Evolutionary conservation across 164 flowering plant genomes (phyloP).

Genomic region (Annona squamosa): DNA sequence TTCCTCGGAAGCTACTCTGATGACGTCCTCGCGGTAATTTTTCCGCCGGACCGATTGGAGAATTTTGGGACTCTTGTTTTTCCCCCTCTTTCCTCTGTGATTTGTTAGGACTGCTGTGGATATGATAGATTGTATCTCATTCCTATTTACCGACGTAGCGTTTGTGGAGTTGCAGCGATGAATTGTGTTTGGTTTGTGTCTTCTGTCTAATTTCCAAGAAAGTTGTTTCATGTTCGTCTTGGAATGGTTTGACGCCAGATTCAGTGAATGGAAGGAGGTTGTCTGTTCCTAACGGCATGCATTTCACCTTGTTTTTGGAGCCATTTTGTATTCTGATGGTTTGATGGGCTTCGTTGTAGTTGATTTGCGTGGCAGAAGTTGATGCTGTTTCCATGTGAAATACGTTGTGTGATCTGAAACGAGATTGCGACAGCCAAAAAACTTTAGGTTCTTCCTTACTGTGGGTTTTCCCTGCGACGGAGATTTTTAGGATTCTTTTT

Average conservation of each 20-base stretch:
- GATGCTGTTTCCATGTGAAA: background rate
- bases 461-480: too few species aligned
- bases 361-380: background rate
- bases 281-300: background rate
- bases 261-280: too few species aligned
- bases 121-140: background rate
- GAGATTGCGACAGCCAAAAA: too few species aligned
- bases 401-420: too few species aligned
- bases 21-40: slow-evolving; percentile 40
- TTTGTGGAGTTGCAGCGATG: background rate
- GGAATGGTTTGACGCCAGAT: background rate
- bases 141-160: background rate
- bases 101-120: background rate
- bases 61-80: background rate
- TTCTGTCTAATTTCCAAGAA: background rate
- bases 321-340: too few species aligned
- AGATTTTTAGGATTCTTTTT: too few species aligned
- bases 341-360: too few species aligned
- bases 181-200: background rate
- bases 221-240: background rate
- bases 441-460: too few species aligned
- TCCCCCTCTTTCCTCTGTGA: background rate
- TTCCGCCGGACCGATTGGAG: background rate
- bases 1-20: slow-evolving; percentile 25
- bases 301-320: background rate